Percentiles rank a stretch among this genome's conserved stretches.
These are phyloP conservation scores for Rhizopogon sp. DNA, from an alignment of 768 basidiomycete genomes.

Conservation along the genomic window DNA sequence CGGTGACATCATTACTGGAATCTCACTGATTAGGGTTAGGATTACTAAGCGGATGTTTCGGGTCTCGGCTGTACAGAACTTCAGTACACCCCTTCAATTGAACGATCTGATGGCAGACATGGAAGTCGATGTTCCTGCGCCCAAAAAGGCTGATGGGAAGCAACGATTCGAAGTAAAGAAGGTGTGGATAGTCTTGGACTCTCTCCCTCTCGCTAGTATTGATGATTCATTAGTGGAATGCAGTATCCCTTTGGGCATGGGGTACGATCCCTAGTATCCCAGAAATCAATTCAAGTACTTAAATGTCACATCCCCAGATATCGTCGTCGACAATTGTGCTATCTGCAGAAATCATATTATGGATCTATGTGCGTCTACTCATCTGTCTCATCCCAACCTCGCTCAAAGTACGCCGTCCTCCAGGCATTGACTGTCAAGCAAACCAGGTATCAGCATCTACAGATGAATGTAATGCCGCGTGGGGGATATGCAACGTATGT, in stretches of 20 bases:
- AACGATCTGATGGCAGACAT: constrained; percentile 47
- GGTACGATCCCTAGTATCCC: constrained; percentile 42
- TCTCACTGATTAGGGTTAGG: too few relatives aligned
- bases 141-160: constrained; percentile 47
- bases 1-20: neutral
- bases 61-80: too few relatives aligned
- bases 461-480: constrained; percentile 96
- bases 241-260: constrained; percentile 98
- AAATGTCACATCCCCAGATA: constrained; percentile 50
- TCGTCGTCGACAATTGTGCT: constrained; percentile 98
- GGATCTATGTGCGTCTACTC: constrained; percentile 84
- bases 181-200: constrained; percentile 40
- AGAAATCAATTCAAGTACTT: neutral
- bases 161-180: constrained; percentile 98
- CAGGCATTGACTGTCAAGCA: constrained; percentile 99
- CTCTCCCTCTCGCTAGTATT: neutral
- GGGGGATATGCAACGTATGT: constrained; percentile 95
- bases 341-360: constrained; percentile 99
- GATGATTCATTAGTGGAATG: constrained; percentile 77
- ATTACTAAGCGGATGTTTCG: too few relatives aligned
- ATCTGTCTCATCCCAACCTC: neutral
- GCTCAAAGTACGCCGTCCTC: constrained; percentile 4
- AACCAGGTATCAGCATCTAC: constrained; percentile 96
- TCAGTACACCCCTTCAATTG: too few relatives aligned
- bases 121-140: constrained; percentile 57